Evolutionary conservation across 148 eudicot genomes (phyloP), one percentile per base, ranked within the genome.

Genomic region (Diospyros kaki): DNA sequence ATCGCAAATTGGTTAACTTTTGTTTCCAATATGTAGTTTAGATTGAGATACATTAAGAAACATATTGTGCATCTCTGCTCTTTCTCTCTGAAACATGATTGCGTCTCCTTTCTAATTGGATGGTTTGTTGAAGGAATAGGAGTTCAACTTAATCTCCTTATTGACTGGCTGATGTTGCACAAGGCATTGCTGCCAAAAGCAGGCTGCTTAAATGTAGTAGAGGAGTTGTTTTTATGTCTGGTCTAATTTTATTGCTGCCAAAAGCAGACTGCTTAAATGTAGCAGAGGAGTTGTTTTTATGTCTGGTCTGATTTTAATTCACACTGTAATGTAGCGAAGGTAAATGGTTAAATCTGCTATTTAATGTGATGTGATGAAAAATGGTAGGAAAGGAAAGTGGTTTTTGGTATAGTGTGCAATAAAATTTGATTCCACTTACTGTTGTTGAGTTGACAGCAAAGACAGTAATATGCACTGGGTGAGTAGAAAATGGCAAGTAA

Each of bases 171-270:
- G 52, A 48, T 4, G 8, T 48, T 51, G 44, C 53, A 45, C 1
- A 46, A 46, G 41, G 70, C 53, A 46, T 67, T 67, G 70, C 70
- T 54, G 17, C 43, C 41, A 14, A 14, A 67, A 67, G 70, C 70
- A 17, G 70, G 17, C 52, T 48, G 6, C 52, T 48, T 48, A 18
- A 18, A 14, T 46, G 17, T 66, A 66, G 1, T 48, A 48, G 69
- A 44, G 41, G 52, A 18, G n/a, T 66, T 66, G 70, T 18, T 66
- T 28, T 28, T 28, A 28, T 28, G 28, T 28, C 28, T 28, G 28
- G 28, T 28, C 28, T 28, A 28, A 28, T 28, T 28, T 28, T 28
- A 28, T 28, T 28, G 28, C 28, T 28, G 28, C 28, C 28, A 28
- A 28, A 28, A 28, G 28, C 28, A 28, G 28, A 28, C 28, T 28